Evolutionary conservation across 2,329 filamentous ascomycete species (phyloP).

Genomic region (Aspergillus fumigatiaffinis): DNA sequence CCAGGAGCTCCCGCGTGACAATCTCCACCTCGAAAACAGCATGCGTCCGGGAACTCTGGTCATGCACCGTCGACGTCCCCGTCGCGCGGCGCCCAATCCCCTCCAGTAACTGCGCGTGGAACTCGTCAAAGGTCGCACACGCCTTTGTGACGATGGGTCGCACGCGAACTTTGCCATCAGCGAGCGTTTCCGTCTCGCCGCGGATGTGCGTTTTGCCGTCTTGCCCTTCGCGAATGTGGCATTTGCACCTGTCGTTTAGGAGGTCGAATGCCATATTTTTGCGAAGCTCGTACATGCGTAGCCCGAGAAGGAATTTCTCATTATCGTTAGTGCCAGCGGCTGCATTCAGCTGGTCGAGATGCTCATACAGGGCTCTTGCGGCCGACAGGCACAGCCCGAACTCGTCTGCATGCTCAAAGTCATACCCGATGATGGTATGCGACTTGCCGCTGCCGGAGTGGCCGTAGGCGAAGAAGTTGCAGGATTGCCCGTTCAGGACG

Average conservation of each 20-base stretch:
- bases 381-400: slow-evolving; percentile 39
- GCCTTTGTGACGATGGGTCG: slow-evolving; percentile 29
- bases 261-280: slow-evolving; percentile 43
- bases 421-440: slow-evolving; percentile 44
- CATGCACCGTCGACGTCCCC: slow-evolving; percentile 40
- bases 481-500: slow-evolving; percentile 34
- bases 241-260: slow-evolving; percentile 37
- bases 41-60: slow-evolving; percentile 46
- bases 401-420: slow-evolving; percentile 30
- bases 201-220: slow-evolving; percentile 42
- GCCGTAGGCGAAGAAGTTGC: slow-evolving; percentile 45
- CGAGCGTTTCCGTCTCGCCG: slow-evolving; percentile 40
- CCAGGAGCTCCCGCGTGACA: slow-evolving; percentile 33
- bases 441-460: slow-evolving; percentile 43
- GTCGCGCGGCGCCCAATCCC: slow-evolving; percentile 31
- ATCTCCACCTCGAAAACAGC: slow-evolving; percentile 44
- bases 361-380: slow-evolving; percentile 26
- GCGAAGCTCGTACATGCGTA: slow-evolving; percentile 42
- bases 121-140: slow-evolving; percentile 33
- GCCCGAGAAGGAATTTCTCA: slow-evolving; percentile 31
- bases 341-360: slow-evolving; percentile 24
- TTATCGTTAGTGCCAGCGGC: background rate
- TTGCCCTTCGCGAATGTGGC: slow-evolving; percentile 39
- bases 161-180: slow-evolving; percentile 41
- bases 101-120: slow-evolving; percentile 25